A percentile compares a stretch with the other conserved stretches of the same genome.
Evolutionary conservation across 306 rosid genomes (phyloP).

Genomic region (Heteromeles arbutifolia): DNA sequence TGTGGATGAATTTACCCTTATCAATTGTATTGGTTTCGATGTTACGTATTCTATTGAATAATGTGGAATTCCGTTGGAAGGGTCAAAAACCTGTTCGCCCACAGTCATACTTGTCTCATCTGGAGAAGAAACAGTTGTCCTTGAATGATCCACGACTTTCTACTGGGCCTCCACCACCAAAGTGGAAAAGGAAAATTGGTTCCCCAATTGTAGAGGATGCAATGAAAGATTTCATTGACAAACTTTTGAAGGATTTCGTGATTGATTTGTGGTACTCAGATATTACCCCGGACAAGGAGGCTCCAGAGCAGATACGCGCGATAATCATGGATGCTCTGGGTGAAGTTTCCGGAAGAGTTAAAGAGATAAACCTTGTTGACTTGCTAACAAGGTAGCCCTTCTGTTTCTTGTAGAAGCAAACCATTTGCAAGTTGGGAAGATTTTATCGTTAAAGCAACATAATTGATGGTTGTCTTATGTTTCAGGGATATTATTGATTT

Average conservation of each 20-base stretch:
- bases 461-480: slow-evolving; percentile 9
- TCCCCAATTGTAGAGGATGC: slow-evolving; percentile 82
- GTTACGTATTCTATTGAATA: slow-evolving; percentile 57
- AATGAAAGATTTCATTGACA: slow-evolving; percentile 57
- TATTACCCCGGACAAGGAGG: slow-evolving; percentile 82
- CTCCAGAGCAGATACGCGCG: slow-evolving; percentile 63
- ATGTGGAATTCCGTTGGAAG: slow-evolving; percentile 77
- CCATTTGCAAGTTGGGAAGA: slow-evolving; percentile 13
- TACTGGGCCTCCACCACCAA: slow-evolving; percentile 35
- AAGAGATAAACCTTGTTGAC: slow-evolving; percentile 82
- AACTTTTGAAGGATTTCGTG: slow-evolving; percentile 83
- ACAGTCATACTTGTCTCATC: slow-evolving; percentile 63
- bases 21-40: slow-evolving; percentile 63
- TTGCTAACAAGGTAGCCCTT: slow-evolving; percentile 73
- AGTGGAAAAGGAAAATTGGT: slow-evolving; percentile 82
- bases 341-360: slow-evolving; percentile 70
- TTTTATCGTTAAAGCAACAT: neutral
- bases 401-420: slow-evolving; percentile 13
- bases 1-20: slow-evolving; percentile 91
- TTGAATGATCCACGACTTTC: slow-evolving; percentile 67
- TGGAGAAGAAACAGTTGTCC: slow-evolving; percentile 83
- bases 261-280: slow-evolving; percentile 82
- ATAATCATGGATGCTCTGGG: slow-evolving; percentile 88
- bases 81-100: slow-evolving; percentile 33
- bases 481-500: slow-evolving; percentile 84